Base-by-base conservation (phyloP, 768 basidiomycete species). In the Auricularia auricula-judae region DNA sequence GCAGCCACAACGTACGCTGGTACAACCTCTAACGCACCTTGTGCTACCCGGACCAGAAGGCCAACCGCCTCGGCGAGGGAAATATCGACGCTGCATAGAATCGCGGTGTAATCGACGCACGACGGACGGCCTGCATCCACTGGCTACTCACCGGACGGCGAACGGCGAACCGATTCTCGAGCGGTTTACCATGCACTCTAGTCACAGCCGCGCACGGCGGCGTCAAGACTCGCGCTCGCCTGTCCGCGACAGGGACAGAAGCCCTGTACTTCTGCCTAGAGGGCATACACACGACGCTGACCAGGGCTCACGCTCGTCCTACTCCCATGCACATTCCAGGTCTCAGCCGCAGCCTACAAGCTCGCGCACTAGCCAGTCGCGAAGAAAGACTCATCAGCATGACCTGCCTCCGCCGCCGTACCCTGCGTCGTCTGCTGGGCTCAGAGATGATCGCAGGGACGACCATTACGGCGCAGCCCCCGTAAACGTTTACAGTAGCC, bases 401-500 rank as follows among this genome's bases (percentile, higher is more conserved):
- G 47, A 23, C 63, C 4, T 54, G 18, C 23, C 18, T 10, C 63
- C 63, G 47, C 63, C 63, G 35, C 35, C 63, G 44, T 54, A 54
- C 36, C 54, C 36, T 39, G 56, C 39, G 23, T 3, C 54, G 21
- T 59, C 44, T 23, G 33, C n/a, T 23, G 53, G 53, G 35, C 39
- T 35, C 43, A 43, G 63, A 33, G 54, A 58, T 36, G 43, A 54
- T 4, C 54, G 56, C 5, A 14, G 56, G 29, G 56, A 79, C 63
- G 81, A 82, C 67, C 78, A 80, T 66, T 81, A 81, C 69, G 70
- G 53, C 43, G 65, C 8, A 29, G 23, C 66, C 23, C 54, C 68
- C 74, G 74, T 81, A 68, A 84, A 85, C 67, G 72, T 72, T n/a
- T 83, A 84, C 71, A 76, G 78, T 73, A 82, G 80, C 62, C 72